A percentile compares a stretch with the other conserved stretches of the same genome.
Conservation (phyloP, 2,329 filamentous ascomycete species). For the Cordyceps sp. region DNA sequence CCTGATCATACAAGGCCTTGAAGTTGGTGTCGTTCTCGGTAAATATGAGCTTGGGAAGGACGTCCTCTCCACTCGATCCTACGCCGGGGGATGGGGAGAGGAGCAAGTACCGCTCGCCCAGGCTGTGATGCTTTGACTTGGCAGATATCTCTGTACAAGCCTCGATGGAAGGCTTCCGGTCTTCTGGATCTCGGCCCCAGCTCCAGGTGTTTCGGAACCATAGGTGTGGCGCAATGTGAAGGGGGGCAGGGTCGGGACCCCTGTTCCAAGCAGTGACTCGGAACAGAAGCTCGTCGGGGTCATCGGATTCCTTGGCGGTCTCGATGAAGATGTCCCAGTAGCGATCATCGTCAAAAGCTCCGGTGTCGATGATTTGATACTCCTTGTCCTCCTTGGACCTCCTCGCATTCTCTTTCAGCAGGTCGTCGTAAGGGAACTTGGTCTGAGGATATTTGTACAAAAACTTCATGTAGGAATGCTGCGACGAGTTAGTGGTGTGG, state of each 20-base stretch:
- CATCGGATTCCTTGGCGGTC: conserved; percentile 83
- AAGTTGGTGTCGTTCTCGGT: conserved; percentile 94
- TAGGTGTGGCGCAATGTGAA: conserved; percentile 87
- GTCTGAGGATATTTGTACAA: conserved; percentile 94
- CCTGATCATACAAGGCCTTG: conserved; percentile 54
- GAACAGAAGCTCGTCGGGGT: conserved; percentile 83
- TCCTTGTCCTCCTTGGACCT: conserved; percentile 64
- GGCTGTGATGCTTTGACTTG: conserved; percentile 60
- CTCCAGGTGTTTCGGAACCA: conserved; percentile 98
- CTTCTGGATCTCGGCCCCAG: conserved; percentile 65
- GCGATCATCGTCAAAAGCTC: conserved; percentile 69
- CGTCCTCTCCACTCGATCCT: conserved; percentile 62
- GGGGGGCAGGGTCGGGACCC: conserved; percentile 72
- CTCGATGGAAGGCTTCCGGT: conserved; percentile 66
- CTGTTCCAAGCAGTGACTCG: conserved; percentile 94
- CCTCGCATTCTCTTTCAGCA: conserved; percentile 68
- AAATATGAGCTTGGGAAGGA: conserved; percentile 73
- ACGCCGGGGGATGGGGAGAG: conserved; percentile 82
- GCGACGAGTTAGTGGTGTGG: conserved; percentile 7
- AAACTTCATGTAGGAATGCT: conserved; percentile 98
- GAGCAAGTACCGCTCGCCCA: conserved; percentile 71
- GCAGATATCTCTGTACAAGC: conserved; percentile 49
- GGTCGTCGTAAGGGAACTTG: conserved; percentile 80
- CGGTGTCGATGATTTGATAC: conserved; percentile 85
- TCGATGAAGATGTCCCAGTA: conserved; percentile 99